Evolutionary conservation across 2,329 filamentous ascomycete genomes (phyloP), one percentile per base, ranked within the genome.

Genomic region (Ceratocystis cubensis): DNA sequence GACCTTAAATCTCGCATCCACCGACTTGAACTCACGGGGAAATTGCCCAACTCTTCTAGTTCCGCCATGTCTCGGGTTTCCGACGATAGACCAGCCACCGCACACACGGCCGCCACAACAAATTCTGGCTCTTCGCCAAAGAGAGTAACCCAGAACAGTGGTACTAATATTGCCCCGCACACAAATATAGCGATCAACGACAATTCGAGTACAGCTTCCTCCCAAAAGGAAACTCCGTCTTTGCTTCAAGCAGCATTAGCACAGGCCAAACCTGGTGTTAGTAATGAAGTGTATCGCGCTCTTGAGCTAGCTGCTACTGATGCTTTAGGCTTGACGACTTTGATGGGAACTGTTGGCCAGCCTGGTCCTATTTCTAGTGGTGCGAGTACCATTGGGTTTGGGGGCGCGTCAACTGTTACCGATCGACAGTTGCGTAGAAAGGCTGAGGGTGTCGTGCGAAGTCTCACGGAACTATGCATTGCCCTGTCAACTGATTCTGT

Each of bases 1-100:
- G 94, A 97, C 70, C 78, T 99, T 61, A 97, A 97, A 75, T 94
- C 90, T 50, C 85, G 94, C 37, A 96, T 99, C 71, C 87, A 90
- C 71, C 89, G 91, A 68, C 82, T 99, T 8, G 94, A 97, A 75
- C 76, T 95, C 71, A 95, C 90, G 1, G 92, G 92, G 67, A 96
- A 95, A 75, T 78, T 94, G 44, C 91, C 92, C 0, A 79, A 89
- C 0, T 91, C 89, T 1, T 93, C 91, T 2, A 88, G 87, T 45
- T 89, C 89, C 1, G 88, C 89, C 1, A 87, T 92, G 73, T 87
- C 87, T 4, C 83, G 85, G 69, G 81, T 84, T 8, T 87, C 87
- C 0, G 87, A 87, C 45, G 93, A 97, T 68, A 83, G 94, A 67
- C 94, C 94, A 3, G 84, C 88, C 17, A 97, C 94, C 5, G 94